Percentiles rank a stretch among this genome's conserved stretches.
These are phyloP conservation scores for Pezizomycotina sp. DNA, from an alignment of 2,329 filamentous ascomycete species.

Conservation along the genomic window DNA sequence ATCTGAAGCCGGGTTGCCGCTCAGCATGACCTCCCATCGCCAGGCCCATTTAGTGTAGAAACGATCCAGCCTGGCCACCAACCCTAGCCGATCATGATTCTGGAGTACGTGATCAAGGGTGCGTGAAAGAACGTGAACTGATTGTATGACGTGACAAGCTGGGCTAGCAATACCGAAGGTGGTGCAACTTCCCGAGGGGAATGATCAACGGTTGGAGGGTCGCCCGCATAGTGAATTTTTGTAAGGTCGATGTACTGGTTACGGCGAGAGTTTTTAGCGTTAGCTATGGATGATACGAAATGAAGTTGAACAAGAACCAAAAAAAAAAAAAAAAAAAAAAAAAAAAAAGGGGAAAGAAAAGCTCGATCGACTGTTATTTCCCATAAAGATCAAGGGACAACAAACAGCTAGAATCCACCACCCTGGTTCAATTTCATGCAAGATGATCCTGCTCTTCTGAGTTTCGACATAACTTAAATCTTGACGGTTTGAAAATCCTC, in stretches of 20 bases:
- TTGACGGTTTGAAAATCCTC: slow-evolving; percentile 64
- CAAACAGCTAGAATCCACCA: slow-evolving; percentile 93
- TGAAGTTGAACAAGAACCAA: too few species aligned
- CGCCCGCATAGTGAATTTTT: slow-evolving; percentile 34
- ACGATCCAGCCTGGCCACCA: slow-evolving; percentile 53
- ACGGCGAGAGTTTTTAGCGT: slow-evolving; percentile 10
- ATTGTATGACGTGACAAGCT: slow-evolving; percentile 66
- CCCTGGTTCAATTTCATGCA: slow-evolving; percentile 65
- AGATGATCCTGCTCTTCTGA: slow-evolving; percentile 65
- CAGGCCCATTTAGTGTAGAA: slow-evolving; percentile 60
- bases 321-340: slow-evolving; percentile 10
- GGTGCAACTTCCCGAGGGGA: slow-evolving; percentile 83
- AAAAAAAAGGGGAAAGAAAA: slow-evolving; percentile 1
- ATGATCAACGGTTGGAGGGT: slow-evolving; percentile 47
- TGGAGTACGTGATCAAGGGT: slow-evolving; percentile 42
- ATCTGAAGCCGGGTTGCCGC: slow-evolving; percentile 69
- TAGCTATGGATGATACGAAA: too few species aligned
- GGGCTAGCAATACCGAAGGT: slow-evolving; percentile 56
- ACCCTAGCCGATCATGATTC: slow-evolving; percentile 49
- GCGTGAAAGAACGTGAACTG: slow-evolving; percentile 76
- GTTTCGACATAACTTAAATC: slow-evolving; percentile 78
- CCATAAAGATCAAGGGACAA: slow-evolving; percentile 12
- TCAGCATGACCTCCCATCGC: slow-evolving; percentile 74
- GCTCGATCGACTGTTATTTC: background rate
- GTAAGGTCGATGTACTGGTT: slow-evolving; percentile 64